phyloP scores from a whole-genome alignment of 176 grass and related monocot species.

The Zoysia pacifica region DNA sequence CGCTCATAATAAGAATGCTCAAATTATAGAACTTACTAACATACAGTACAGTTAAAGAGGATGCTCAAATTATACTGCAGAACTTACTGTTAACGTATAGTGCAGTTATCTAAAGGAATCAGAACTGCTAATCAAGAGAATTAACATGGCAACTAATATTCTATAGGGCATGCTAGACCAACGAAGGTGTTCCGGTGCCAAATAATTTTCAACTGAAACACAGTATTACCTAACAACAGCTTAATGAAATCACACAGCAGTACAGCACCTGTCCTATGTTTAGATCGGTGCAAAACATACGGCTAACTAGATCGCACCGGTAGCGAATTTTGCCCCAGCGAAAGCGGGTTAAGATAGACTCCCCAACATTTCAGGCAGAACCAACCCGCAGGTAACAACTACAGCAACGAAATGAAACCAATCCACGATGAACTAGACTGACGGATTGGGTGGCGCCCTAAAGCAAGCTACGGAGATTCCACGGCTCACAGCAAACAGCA shows the following conservation, averaged over 20 bases:
- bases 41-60: too few relatives aligned
- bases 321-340: neutral
- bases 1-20: neutral
- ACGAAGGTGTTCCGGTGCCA: accelerated
- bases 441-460: neutral
- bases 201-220: neutral
- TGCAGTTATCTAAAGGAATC: neutral
- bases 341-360: neutral
- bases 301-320: too few relatives aligned
- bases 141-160: neutral
- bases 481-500: neutral
- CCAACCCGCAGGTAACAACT: neutral
- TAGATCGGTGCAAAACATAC: neutral
- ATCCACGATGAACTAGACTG: neutral
- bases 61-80: too few relatives aligned
- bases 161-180: neutral
- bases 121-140: neutral
- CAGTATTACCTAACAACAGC: neutral
- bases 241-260: neutral
- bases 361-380: neutral
- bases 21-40: neutral
- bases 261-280: neutral
- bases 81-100: neutral
- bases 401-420: neutral
- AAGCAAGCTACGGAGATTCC: neutral